A percentile compares a stretch with the other conserved stretches of the same genome.
phyloP scores from a whole-genome alignment of 139 green algal species.

The Chlamydomonas sphaeroides region DNA sequence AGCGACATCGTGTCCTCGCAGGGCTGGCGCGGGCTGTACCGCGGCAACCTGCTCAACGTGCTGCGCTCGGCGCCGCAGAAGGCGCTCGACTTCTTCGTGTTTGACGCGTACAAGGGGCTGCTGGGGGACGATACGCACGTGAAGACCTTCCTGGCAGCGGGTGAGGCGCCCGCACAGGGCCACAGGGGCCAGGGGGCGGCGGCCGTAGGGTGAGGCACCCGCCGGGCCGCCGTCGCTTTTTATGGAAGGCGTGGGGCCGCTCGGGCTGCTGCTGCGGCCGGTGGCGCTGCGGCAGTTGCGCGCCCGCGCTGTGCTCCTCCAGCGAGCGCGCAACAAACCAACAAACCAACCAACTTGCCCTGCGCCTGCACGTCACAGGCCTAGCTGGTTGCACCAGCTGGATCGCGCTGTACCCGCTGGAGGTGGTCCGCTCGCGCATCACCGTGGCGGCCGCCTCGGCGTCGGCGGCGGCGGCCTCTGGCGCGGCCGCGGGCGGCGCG shows the following conservation, averaged over 20 bases:
- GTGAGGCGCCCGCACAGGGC: too few species aligned
- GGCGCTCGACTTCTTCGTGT: conserved; percentile 82
- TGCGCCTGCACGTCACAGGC: conserved; percentile 56
- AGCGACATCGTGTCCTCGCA: conserved; percentile 36
- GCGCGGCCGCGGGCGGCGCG: not conserved
- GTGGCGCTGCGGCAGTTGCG: too few species aligned
- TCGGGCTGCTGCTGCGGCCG: too few species aligned
- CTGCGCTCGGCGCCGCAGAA: conserved; percentile 70
- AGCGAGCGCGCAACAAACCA: too few species aligned
- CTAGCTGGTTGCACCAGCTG: conserved; percentile 76
- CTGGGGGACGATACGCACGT: conserved; percentile 26
- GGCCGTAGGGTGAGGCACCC: too few species aligned
- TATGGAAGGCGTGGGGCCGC: too few species aligned
- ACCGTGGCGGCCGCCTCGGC: conserved; percentile 44
- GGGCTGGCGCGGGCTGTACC: conserved; percentile 74
- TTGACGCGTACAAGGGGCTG: conserved; percentile 70
- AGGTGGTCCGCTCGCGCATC: conserved; percentile 72
- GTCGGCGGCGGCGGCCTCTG: not conserved
- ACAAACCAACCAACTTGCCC: too few species aligned
- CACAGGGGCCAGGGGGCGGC: too few species aligned
- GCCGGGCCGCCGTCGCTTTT: too few species aligned
- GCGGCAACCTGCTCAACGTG: conserved; percentile 85
- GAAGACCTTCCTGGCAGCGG: conserved; percentile 26
- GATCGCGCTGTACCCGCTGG: conserved; percentile 83
- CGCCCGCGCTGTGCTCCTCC: too few species aligned